Evolutionary conservation across 2,329 filamentous ascomycete genomes (phyloP).

Genomic region (Coccinonectria pachysandricola): DNA sequence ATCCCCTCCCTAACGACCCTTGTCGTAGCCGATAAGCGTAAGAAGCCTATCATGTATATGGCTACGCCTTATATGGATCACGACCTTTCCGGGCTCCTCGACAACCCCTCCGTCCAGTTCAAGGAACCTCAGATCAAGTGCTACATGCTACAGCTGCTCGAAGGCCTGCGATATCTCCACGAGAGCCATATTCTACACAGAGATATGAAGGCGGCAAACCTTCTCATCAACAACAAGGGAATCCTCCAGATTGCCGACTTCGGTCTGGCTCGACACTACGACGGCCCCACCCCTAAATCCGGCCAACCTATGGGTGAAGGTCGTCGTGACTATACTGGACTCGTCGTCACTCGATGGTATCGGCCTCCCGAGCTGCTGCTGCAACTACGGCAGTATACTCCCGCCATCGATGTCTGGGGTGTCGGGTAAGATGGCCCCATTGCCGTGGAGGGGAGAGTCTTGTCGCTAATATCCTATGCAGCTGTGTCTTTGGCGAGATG

Average conservation of each 20-base stretch:
- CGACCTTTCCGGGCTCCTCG: slow-evolving; percentile 90
- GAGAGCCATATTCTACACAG: slow-evolving; percentile 83
- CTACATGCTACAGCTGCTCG: slow-evolving; percentile 87
- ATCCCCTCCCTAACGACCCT: slow-evolving; percentile 5
- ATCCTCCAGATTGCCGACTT: slow-evolving; percentile 97
- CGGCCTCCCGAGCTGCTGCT: slow-evolving; percentile 86
- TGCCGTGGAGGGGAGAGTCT: neutral
- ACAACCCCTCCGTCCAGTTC: slow-evolving; percentile 84
- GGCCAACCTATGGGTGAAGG: slow-evolving; percentile 78
- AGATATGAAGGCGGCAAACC: slow-evolving; percentile 98
- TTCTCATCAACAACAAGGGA: slow-evolving; percentile 89
- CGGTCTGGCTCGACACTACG: slow-evolving; percentile 85
- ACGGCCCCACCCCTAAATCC: slow-evolving; percentile 66
- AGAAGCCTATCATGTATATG: slow-evolving; percentile 91
- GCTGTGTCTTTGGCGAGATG: slow-evolving; percentile 99
- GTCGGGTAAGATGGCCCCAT: slow-evolving; percentile 57
- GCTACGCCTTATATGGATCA: slow-evolving; percentile 98
- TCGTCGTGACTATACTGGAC: slow-evolving; percentile 82
- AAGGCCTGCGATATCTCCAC: slow-evolving; percentile 84
- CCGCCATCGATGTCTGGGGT: slow-evolving; percentile 96
- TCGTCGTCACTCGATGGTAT: slow-evolving; percentile 97
- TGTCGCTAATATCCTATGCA: slow-evolving; percentile 26
- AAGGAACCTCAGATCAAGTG: slow-evolving; percentile 92
- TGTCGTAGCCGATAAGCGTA: slow-evolving; percentile 60
- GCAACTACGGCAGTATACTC: slow-evolving; percentile 84